These are phyloP conservation scores for Elaphomyces granulatus DNA, from an alignment of 495 filamentous ascomycete genomes.

Conservation along the genomic window DNA sequence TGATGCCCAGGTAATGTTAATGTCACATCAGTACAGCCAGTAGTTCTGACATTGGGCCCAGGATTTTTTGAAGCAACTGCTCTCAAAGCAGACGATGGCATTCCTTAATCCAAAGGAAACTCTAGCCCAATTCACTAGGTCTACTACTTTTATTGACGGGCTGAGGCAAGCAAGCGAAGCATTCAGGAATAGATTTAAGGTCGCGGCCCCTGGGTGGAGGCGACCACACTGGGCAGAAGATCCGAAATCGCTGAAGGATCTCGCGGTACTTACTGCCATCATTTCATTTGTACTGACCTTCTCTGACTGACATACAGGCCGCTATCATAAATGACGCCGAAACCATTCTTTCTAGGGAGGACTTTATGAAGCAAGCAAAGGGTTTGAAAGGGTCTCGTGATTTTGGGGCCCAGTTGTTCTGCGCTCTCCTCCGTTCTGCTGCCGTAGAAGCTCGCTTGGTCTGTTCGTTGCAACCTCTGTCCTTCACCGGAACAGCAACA, in stretches of 20 bases:
- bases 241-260: constrained; percentile 41
- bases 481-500: constrained; percentile 50
- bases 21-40: background rate
- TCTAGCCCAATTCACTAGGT: constrained; percentile 53
- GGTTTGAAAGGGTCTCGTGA: constrained; percentile 66
- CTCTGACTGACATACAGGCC: constrained; percentile 13
- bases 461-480: constrained; percentile 77
- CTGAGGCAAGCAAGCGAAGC: constrained; percentile 51
- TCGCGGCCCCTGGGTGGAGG: constrained; percentile 55
- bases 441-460: constrained; percentile 78
- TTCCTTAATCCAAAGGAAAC: constrained; percentile 49
- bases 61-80: constrained; percentile 39
- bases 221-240: constrained; percentile 60
- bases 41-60: constrained; percentile 12
- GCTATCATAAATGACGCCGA: constrained; percentile 27
- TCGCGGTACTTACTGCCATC: constrained; percentile 22
- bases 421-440: constrained; percentile 61
- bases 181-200: constrained; percentile 50
- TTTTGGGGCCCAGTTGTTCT: constrained; percentile 80
- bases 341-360: constrained; percentile 40
- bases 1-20: constrained; percentile 38
- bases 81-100: constrained; percentile 44
- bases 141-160: constrained; percentile 64
- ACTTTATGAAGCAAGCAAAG: constrained; percentile 56
- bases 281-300: background rate